phyloP scores from a whole-genome alignment of 495 filamentous ascomycete genomes.

The Venustampulla echinocandica region DNA sequence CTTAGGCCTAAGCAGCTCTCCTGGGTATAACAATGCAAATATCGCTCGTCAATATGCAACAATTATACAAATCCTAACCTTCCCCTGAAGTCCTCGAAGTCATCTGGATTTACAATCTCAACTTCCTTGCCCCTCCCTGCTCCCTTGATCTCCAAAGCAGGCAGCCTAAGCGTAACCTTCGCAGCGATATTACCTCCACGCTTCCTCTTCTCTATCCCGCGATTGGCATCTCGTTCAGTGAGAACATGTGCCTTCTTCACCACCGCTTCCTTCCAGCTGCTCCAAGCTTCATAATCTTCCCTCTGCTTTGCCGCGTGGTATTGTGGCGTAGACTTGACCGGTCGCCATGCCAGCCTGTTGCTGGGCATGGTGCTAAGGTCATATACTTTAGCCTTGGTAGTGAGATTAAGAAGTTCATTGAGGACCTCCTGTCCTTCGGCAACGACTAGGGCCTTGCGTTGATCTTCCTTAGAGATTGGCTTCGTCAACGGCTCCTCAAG shows the following conservation, averaged over 20 bases:
- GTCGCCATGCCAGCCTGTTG: conserved; percentile 53
- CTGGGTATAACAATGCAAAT: neutral
- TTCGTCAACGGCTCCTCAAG: conserved; percentile 56
- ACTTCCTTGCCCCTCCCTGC: conserved; percentile 19
- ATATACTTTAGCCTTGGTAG: conserved; percentile 47
- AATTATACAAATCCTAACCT: conserved; percentile 25
- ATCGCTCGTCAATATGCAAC: neutral
- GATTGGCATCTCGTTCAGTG: conserved; percentile 17
- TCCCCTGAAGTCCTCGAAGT: conserved; percentile 29
- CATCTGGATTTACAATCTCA: conserved; percentile 29
- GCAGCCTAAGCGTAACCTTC: conserved; percentile 37
- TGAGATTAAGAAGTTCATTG: conserved; percentile 60
- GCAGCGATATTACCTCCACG: conserved; percentile 36
- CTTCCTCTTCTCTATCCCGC: conserved; percentile 19
- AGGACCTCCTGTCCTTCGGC: conserved; percentile 64
- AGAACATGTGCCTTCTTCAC: conserved; percentile 31
- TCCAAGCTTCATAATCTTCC: conserved; percentile 53
- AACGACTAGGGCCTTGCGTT: conserved; percentile 49
- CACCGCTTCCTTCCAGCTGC: conserved; percentile 51
- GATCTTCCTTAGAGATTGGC: conserved; percentile 39
- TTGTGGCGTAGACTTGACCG: conserved; percentile 45
- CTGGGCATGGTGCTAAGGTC: conserved; percentile 40
- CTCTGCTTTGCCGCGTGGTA: conserved; percentile 52
- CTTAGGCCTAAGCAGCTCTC: too few relatives aligned
- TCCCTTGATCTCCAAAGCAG: conserved; percentile 30